Evolutionary conservation across 2,329 filamentous ascomycete genomes (phyloP).

Genomic region (Alternaria gansuensis): DNA sequence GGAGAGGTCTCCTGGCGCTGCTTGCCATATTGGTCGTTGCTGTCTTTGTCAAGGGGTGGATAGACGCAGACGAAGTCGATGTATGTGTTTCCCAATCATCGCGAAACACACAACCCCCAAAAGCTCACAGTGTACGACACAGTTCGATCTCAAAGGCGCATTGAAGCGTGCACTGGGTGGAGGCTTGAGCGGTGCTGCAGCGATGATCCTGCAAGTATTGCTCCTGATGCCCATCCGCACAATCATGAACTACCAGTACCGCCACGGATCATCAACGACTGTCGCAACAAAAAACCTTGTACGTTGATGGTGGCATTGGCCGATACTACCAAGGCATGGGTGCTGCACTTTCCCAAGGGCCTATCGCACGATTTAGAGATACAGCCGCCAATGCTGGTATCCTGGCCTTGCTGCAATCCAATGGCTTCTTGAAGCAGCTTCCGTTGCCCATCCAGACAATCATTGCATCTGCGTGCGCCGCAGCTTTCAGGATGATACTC

Average conservation of each 20-base stretch:
- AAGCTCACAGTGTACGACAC: neutral
- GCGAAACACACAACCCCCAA: neutral
- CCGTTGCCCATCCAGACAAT: constrained; percentile 42
- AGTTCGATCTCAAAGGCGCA: constrained; percentile 42
- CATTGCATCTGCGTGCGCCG: constrained; percentile 41
- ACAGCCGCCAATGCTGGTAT: constrained; percentile 45
- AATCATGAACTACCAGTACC: constrained; percentile 47
- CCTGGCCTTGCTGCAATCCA: constrained; percentile 39
- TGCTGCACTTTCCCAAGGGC: constrained; percentile 40
- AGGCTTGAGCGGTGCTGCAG: constrained; percentile 42
- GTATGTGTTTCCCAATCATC: constrained; percentile 20
- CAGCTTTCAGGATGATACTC: constrained; percentile 39
- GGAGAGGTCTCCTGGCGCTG: constrained; percentile 27
- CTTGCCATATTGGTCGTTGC: constrained; percentile 26
- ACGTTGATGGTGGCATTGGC: constrained; percentile 37
- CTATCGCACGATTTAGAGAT: constrained; percentile 43
- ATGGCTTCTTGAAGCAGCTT: constrained; percentile 34
- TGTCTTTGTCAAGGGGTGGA: constrained; percentile 41
- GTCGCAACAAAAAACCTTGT: constrained; percentile 40
- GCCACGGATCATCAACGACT: constrained; percentile 38
- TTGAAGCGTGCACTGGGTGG: constrained; percentile 41
- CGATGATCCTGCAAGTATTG: constrained; percentile 44
- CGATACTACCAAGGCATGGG: constrained; percentile 42
- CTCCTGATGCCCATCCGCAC: constrained; percentile 44
- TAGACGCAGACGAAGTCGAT: constrained; percentile 41